A percentile compares a stretch with the other conserved stretches of the same genome.
Conservation (phyloP, 2,329 filamentous ascomycete species). For the Colletotrichum tanaceti region DNA sequence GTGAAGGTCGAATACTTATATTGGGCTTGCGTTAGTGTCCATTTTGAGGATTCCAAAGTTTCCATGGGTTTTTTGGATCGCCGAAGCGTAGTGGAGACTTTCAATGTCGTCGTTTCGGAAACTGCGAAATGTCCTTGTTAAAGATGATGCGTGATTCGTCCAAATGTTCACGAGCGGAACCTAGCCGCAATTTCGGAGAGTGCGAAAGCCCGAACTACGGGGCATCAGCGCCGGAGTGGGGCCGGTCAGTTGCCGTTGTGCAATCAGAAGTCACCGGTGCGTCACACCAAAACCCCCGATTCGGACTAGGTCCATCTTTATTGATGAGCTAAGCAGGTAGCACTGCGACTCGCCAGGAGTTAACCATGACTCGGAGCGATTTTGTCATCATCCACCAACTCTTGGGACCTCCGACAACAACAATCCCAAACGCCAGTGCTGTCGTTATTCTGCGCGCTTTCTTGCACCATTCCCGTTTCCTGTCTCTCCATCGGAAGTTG, state of each 20-base stretch:
- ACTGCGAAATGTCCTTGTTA: conserved; percentile 8
- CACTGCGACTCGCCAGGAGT: not conserved
- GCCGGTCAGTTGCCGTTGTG: not conserved
- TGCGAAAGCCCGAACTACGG: conserved; percentile 21
- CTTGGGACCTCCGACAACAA: not conserved
- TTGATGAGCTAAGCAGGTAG: conserved; percentile 18
- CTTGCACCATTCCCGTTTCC: not conserved
- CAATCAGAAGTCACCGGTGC: not conserved
- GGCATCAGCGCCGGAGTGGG: not conserved
- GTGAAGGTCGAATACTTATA: not conserved
- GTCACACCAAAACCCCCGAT: not conserved
- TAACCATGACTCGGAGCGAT: not conserved
- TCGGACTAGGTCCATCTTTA: not conserved
- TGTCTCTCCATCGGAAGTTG: not conserved
- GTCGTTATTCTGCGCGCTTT: not conserved
- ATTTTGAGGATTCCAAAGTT: not conserved
- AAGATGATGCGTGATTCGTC: not conserved
- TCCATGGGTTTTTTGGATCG: not conserved
- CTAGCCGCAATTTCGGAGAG: conserved; percentile 32
- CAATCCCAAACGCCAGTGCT: not conserved
- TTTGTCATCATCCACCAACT: not conserved
- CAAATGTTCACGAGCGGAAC: not conserved
- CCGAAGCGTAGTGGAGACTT: not conserved
- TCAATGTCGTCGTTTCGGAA: conserved; percentile 13
- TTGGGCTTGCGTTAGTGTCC: not conserved